phyloP scores from a whole-genome alignment of 805 yeast species.

The Cyberlindnera mycetangii region DNA sequence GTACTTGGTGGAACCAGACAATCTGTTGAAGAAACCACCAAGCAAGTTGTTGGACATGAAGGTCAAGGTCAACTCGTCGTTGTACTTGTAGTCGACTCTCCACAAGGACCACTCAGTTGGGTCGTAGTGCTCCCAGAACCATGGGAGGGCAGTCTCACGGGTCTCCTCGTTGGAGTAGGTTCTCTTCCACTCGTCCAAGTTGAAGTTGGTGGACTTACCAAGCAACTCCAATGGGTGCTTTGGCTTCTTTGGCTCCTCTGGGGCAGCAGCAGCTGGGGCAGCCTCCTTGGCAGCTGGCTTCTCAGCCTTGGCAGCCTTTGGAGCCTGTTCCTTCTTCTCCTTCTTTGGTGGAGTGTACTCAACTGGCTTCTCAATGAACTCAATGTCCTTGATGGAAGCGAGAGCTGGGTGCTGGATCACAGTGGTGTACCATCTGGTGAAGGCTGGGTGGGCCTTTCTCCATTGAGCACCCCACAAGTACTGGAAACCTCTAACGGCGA shows the following conservation, averaged over 20 bases:
- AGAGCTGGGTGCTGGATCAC: constrained; percentile 44
- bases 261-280: constrained; percentile 35
- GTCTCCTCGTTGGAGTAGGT: constrained; percentile 96
- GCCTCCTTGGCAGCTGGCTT: constrained; percentile 35
- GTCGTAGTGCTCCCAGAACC: constrained; percentile 97
- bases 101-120: constrained; percentile 91
- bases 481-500: constrained; percentile 53
- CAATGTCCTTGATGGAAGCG: constrained; percentile 46
- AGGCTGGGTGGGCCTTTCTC: constrained; percentile 60
- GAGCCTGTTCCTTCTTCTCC: constrained; percentile 40
- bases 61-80: constrained; percentile 93
- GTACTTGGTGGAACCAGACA: constrained; percentile 87
- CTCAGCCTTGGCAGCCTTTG: constrained; percentile 30
- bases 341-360: constrained; percentile 76
- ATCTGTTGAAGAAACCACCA: constrained; percentile 98
- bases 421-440: constrained; percentile 72
- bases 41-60: constrained; percentile 98
- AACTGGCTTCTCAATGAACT: constrained; percentile 62
- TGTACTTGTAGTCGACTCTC: constrained; percentile 95
- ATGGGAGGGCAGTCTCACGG: constrained; percentile 89
- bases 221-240: constrained; percentile 89
- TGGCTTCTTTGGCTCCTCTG: constrained; percentile 61
- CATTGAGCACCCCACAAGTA: constrained; percentile 60
- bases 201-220: constrained; percentile 64
- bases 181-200: constrained; percentile 94